Evolutionary conservation across 73 alveolate genomes (phyloP), one percentile per base, ranked within the genome.

Genomic region (Paraurostyla sp.): DNA sequence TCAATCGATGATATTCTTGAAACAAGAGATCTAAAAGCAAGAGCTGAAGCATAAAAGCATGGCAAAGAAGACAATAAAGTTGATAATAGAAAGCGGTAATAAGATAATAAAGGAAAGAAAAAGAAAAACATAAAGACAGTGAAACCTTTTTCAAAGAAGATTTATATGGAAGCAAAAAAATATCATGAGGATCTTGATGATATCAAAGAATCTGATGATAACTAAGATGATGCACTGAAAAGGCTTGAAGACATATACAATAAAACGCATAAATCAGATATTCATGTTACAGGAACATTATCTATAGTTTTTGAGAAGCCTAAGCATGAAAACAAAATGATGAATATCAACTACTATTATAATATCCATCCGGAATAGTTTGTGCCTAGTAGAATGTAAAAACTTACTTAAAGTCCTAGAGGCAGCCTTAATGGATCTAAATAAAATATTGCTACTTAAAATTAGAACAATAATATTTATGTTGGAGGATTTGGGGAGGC

Each of bases 101-200:
- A 22, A 48, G 23, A 25, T 3, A 20, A n/a, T 11, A 25, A 23
- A 41, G 30, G 33, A 15, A 33, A 22, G 30, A 48, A 49, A 20
- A 25, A 49, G 32, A n/a, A 41, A 45, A n/a, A n/a, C n/a, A n/a
- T n/a, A n/a, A n/a, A n/a, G n/a, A n/a, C n/a, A 23, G 71, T 73
- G 16, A 45, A 73, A 48, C 80, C 80, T 20, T 78, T 43, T 78
- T 38, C 49, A 54, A 78, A 78, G 80, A 78, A 78, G 50, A 41
- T 78, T 3, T 3, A 32, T 46, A 9, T 51, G 29, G 9, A 54
- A 9, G 54, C 42, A 4, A 78, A 78, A 60, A 16, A 58, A 6
- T 78, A 13, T 60, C 89, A 78, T 54, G 89, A 78, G n/a, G 89
- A 78, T 13, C 30, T 52, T 18, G 62, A 49, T 20, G 89, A 78